Evolutionary conservation across 768 basidiomycete species (phyloP).

Genomic region (Scleroderma citrinum): DNA sequence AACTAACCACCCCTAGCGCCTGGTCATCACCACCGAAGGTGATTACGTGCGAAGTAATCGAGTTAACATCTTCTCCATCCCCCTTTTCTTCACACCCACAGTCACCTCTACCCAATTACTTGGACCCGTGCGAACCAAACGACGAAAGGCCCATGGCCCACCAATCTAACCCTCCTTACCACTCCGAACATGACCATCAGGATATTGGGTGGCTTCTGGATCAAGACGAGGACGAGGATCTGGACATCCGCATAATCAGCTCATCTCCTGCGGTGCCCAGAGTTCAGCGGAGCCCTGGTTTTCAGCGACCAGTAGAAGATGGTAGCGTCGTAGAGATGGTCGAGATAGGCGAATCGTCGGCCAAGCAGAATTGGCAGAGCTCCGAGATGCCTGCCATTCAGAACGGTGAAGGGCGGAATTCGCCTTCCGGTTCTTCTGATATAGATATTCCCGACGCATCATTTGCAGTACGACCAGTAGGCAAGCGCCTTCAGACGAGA

Average conservation of each 20-base stretch:
- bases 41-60: constrained; percentile 22
- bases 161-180: constrained; percentile 1
- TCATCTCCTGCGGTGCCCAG: constrained; percentile 38
- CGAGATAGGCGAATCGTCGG: constrained; percentile 13
- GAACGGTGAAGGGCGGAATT: constrained; percentile 16
- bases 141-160: constrained; percentile 8
- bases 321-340: constrained; percentile 16
- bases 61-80: constrained; percentile 28
- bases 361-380: constrained; percentile 5
- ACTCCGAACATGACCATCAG: constrained; percentile 17
- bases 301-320: constrained; percentile 7
- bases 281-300: constrained; percentile 4
- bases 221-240: constrained; percentile 59
- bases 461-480: constrained; percentile 40
- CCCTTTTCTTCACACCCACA: constrained; percentile 14
- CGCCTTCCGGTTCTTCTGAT: constrained; percentile 15
- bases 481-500: constrained; percentile 25
- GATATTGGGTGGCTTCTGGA: constrained; percentile 65
- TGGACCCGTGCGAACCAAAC: not conserved
- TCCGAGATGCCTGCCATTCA: constrained; percentile 32
- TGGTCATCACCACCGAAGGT: constrained; percentile 21
- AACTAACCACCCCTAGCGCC: constrained; percentile 4
- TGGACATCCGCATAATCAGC: constrained; percentile 43
- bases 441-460: constrained; percentile 33
- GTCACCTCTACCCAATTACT: not conserved